Percentiles rank a stretch among this genome's conserved stretches.
phyloP scores from a whole-genome alignment of 176 grass and related monocot species.

The Ananas comosus region DNA sequence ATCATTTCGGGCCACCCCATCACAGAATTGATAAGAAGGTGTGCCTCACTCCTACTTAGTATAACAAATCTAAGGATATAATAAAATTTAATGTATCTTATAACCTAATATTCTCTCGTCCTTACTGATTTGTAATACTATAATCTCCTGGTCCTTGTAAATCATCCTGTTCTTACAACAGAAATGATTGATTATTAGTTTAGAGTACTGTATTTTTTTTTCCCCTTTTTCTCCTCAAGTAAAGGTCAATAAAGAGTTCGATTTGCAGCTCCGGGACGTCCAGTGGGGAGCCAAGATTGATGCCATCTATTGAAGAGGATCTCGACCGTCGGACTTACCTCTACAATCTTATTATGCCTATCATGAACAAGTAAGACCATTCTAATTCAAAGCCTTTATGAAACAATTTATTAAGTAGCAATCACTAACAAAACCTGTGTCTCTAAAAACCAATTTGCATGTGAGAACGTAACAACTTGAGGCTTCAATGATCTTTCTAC shows the following conservation, averaged over 20 bases:
- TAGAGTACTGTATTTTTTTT: neutral
- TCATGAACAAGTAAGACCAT: conserved; percentile 60
- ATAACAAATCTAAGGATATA: neutral
- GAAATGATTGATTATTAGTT: neutral
- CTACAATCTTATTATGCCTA: conserved; percentile 79
- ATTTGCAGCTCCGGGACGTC: conserved; percentile 54
- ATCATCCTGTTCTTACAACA: neutral
- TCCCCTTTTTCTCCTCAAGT: neutral
- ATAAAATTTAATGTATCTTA: neutral
- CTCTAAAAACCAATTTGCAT: neutral
- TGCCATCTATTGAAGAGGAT: conserved; percentile 74
- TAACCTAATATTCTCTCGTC: neutral
- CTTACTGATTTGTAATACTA: neutral
- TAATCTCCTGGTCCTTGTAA: neutral
- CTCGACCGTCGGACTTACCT: conserved; percentile 55
- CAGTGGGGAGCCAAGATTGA: conserved; percentile 65
- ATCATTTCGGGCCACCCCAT: conserved; percentile 55
- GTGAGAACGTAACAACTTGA: neutral
- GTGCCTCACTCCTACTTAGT: conserved; percentile 4
- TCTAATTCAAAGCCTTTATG: conserved; percentile 4
- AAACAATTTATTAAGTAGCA: neutral
- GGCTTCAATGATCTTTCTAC: neutral
- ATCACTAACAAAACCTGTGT: neutral
- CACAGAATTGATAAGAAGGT: conserved; percentile 61
- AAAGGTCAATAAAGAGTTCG: neutral